phyloP scores from a whole-genome alignment of 495 filamentous ascomycete species.

The Penicillium parvum region DNA sequence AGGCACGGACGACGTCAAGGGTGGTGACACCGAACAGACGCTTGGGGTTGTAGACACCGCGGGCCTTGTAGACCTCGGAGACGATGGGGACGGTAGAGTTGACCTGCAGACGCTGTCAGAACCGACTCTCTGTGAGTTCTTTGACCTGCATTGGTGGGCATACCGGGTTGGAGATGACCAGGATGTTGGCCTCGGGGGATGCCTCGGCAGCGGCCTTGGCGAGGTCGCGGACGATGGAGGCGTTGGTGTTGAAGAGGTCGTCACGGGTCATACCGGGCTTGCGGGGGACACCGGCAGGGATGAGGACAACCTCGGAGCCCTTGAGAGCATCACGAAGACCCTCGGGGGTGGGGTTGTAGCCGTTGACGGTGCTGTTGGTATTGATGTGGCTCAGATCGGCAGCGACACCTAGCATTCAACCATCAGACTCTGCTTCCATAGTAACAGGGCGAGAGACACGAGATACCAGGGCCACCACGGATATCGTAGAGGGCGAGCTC shows the following conservation, averaged over 20 bases:
- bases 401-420: slow-evolving; percentile 70
- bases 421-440: neutral
- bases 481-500: slow-evolving; percentile 98
- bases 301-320: slow-evolving; percentile 88
- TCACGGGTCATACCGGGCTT: slow-evolving; percentile 99
- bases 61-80: slow-evolving; percentile 92
- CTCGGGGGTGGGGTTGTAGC: slow-evolving; percentile 71
- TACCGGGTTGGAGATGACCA: slow-evolving; percentile 96
- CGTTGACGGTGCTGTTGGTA: slow-evolving; percentile 91
- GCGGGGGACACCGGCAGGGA: slow-evolving; percentile 96
- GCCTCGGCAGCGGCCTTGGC: slow-evolving; percentile 91
- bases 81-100: slow-evolving; percentile 98
- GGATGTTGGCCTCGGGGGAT: slow-evolving; percentile 87
- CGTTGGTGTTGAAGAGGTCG: slow-evolving; percentile 99
- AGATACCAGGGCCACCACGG: slow-evolving; percentile 83
- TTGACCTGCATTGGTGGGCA: too few species aligned
- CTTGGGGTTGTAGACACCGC: slow-evolving; percentile 96
- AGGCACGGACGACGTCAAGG: slow-evolving; percentile 96
- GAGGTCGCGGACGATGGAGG: slow-evolving; percentile 97
- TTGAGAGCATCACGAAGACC: slow-evolving; percentile 75
- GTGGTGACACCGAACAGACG: slow-evolving; percentile 98
- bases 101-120: slow-evolving; percentile 46
- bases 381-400: slow-evolving; percentile 98
- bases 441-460: neutral
- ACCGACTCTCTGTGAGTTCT: too few species aligned